Conservation (phyloP, 108 stramenopile genomes). For the Skeletonema marinoi region DNA sequence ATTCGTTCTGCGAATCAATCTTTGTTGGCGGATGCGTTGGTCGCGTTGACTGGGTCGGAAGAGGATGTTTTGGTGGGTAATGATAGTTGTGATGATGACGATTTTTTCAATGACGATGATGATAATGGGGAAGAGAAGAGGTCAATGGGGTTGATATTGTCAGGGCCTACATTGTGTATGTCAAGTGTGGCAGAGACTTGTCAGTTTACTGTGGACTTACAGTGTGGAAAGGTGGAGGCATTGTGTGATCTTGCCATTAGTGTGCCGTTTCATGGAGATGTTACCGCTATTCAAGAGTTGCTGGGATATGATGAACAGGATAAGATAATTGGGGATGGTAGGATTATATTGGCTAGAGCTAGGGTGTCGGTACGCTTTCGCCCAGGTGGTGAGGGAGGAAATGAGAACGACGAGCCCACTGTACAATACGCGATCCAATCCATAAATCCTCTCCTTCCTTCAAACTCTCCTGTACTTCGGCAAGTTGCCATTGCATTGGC, state of each 20-base stretch:
- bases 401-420: constrained; percentile 33
- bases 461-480: constrained; percentile 15
- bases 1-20: constrained; percentile 83
- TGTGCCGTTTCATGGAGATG: constrained; percentile 28
- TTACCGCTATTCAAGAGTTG: not conserved
- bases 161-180: constrained; percentile 42
- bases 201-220: constrained; percentile 31
- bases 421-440: constrained; percentile 43
- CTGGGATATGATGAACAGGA: not conserved
- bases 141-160: constrained; percentile 32
- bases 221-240: constrained; percentile 31
- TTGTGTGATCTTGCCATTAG: constrained; percentile 33
- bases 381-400: constrained; percentile 26
- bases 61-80: constrained; percentile 7
- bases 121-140: constrained; percentile 8
- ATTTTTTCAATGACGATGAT: not conserved
- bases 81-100: not conserved
- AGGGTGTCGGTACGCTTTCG: constrained; percentile 36
- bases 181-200: constrained; percentile 38
- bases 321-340: constrained; percentile 1
- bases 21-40: constrained; percentile 74
- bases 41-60: constrained; percentile 56
- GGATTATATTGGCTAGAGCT: constrained; percentile 34
- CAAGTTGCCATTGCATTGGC: constrained; percentile 36
- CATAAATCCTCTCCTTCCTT: constrained; percentile 5